A percentile compares a stretch with the other conserved stretches of the same genome.
Conservation (phyloP, 2,329 filamentous ascomycete genomes). For the Aspergillus amoenus region DNA sequence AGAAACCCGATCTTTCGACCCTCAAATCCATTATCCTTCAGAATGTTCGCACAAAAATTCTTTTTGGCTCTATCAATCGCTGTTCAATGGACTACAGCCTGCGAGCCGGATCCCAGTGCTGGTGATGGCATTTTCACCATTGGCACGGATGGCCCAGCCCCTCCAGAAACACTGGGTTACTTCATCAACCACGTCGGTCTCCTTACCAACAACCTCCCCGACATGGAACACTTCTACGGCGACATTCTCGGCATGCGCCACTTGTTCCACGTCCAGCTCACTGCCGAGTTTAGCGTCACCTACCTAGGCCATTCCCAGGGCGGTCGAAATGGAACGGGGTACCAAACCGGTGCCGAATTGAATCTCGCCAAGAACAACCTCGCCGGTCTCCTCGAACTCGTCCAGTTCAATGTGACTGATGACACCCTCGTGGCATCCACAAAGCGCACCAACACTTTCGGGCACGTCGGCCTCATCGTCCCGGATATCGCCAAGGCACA, state of each 20-base stretch:
- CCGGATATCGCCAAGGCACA: slow-evolving; percentile 7
- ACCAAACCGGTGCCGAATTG: slow-evolving; percentile 2
- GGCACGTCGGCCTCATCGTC: slow-evolving; percentile 3
- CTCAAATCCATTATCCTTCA: not conserved
- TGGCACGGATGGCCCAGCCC: slow-evolving; percentile 4
- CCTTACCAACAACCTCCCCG: slow-evolving; percentile 1
- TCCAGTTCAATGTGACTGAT: slow-evolving; percentile 6
- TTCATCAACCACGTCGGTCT: slow-evolving; percentile 9
- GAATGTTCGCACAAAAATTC: not conserved
- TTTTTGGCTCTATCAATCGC: not conserved
- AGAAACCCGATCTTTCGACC: not conserved
- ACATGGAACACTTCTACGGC: slow-evolving; percentile 5
- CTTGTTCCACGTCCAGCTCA: slow-evolving; percentile 4
- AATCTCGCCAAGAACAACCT: slow-evolving; percentile 8
- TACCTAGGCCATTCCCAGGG: slow-evolving; percentile 5
- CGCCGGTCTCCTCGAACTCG: slow-evolving; percentile 6
- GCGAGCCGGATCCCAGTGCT: not conserved
- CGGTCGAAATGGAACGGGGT: slow-evolving; percentile 7
- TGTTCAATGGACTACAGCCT: slow-evolving; percentile 1
- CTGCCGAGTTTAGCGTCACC: slow-evolving; percentile 1
- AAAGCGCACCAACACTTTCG: slow-evolving; percentile 5
- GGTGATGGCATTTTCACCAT: not conserved
- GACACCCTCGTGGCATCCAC: not conserved
- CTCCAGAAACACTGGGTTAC: slow-evolving; percentile 6
- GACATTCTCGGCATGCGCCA: slow-evolving; percentile 8